These are phyloP conservation scores for Saraca asoca DNA, from an alignment of 331 rosid species.

Conservation along the genomic window DNA sequence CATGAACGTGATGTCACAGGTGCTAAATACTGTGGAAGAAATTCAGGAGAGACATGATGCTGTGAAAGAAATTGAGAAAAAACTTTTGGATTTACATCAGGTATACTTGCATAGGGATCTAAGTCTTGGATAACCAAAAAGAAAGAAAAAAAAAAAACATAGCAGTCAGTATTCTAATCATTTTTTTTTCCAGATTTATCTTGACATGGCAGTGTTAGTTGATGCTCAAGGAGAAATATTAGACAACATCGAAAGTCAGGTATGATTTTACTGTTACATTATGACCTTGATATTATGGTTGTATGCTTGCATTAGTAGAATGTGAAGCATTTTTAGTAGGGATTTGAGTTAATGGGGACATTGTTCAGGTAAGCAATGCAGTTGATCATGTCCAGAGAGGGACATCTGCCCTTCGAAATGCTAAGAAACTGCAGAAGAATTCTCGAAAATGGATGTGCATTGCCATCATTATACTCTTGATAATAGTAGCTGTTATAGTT, in stretches of 20 bases:
- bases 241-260: slow-evolving; percentile 98
- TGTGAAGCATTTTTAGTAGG: slow-evolving; percentile 36
- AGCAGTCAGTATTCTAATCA: not conserved
- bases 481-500: slow-evolving; percentile 71
- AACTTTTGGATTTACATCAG: slow-evolving; percentile 94
- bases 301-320: slow-evolving; percentile 31
- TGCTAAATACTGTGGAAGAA: slow-evolving; percentile 84
- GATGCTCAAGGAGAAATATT: slow-evolving; percentile 90
- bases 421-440: slow-evolving; percentile 85
- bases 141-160: not conserved
- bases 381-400: slow-evolving; percentile 80
- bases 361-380: slow-evolving; percentile 72
- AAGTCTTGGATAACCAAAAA: slow-evolving; percentile 5
- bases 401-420: slow-evolving; percentile 74
- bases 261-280: slow-evolving; percentile 33
- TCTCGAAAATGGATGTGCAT: slow-evolving; percentile 89
- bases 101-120: slow-evolving; percentile 40
- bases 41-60: slow-evolving; percentile 95
- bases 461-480: slow-evolving; percentile 70
- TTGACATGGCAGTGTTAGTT: slow-evolving; percentile 89
- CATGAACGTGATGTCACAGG: slow-evolving; percentile 48
- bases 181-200: slow-evolving; percentile 65
- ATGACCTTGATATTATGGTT: slow-evolving; percentile 30
- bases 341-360: slow-evolving; percentile 48
- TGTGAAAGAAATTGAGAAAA: slow-evolving; percentile 91